These are phyloP conservation scores for Penicillium steckii DNA, from an alignment of 495 filamentous ascomycete genomes.

Conservation along the genomic window DNA sequence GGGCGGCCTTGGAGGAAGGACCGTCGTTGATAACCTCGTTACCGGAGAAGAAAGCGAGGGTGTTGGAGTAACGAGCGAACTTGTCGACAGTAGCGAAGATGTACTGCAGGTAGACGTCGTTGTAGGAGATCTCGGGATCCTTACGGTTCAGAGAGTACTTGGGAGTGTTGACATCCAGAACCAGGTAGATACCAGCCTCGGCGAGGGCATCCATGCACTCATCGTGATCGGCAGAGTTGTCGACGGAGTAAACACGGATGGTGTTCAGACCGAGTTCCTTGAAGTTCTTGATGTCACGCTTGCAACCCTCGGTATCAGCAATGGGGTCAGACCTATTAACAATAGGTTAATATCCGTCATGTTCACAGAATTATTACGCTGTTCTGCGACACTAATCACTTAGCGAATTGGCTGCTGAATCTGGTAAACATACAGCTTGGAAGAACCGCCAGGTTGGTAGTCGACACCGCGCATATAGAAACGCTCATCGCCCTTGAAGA, in stretches of 20 bases:
- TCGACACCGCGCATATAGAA: conserved; percentile 96
- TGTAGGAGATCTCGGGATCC: conserved; percentile 78
- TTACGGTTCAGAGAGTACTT: conserved; percentile 81
- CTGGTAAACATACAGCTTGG: conserved; percentile 45
- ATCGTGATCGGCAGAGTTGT: conserved; percentile 82
- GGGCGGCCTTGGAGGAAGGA: conserved; percentile 69
- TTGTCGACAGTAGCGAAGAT: conserved; percentile 90
- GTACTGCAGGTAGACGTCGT: conserved; percentile 86
- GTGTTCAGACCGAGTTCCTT: conserved; percentile 86
- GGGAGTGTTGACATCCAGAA: conserved; percentile 79
- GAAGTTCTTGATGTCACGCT: conserved; percentile 82
- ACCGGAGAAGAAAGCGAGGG: conserved; percentile 91
- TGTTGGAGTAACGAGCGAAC: conserved; percentile 86
- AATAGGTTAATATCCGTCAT: no score
- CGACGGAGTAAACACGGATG: conserved; percentile 88
- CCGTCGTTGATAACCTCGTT: conserved; percentile 95
- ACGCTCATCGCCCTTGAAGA: conserved; percentile 77
- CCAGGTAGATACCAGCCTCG: conserved; percentile 87
- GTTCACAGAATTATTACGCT: no score
- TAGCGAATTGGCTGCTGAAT: no score
- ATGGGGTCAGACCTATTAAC: conserved; percentile 67
- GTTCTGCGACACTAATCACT: no score
- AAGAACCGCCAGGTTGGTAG: conserved; percentile 92
- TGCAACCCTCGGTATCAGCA: conserved; percentile 66
- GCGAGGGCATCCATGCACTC: conserved; percentile 80